These are phyloP conservation scores for Elsinoe necatrix DNA, from an alignment of 2,329 filamentous ascomycete genomes.

Conservation along the genomic window DNA sequence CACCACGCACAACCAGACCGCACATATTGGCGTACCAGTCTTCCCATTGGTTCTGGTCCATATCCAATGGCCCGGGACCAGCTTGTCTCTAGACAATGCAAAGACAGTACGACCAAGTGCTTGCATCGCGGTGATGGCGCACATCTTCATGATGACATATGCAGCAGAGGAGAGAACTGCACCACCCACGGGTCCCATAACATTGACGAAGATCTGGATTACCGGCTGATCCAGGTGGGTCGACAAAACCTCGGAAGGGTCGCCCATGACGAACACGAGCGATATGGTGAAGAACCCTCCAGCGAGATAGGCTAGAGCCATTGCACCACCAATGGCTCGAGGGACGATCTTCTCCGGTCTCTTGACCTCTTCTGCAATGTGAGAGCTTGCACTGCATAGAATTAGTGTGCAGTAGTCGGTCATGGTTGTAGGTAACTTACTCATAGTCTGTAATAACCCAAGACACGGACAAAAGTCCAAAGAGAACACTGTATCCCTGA, in stretches of 20 bases:
- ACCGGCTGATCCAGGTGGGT: conserved; percentile 46
- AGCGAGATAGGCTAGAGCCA: conserved; percentile 48
- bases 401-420: neutral
- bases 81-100: conserved; percentile 47
- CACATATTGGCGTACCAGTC: conserved; percentile 45
- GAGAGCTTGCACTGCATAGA: conserved; percentile 31
- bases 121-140: conserved; percentile 53
- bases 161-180: conserved; percentile 50
- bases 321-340: conserved; percentile 49
- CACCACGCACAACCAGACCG: conserved; percentile 49
- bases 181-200: conserved; percentile 45
- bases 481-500: conserved; percentile 49
- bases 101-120: conserved; percentile 47
- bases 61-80: conserved; percentile 40
- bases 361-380: conserved; percentile 47
- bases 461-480: conserved; percentile 51
- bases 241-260: conserved; percentile 39
- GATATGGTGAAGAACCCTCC: conserved; percentile 53
- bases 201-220: conserved; percentile 51
- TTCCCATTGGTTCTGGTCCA: conserved; percentile 44
- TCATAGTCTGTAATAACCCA: conserved; percentile 55
- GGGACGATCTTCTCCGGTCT: conserved; percentile 45
- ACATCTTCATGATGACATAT: conserved; percentile 51
- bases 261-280: conserved; percentile 50
- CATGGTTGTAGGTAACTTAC: conserved; percentile 25